phyloP scores from a whole-genome alignment of 2,329 filamentous ascomycete genomes.

The Penicillium vulpinum region DNA sequence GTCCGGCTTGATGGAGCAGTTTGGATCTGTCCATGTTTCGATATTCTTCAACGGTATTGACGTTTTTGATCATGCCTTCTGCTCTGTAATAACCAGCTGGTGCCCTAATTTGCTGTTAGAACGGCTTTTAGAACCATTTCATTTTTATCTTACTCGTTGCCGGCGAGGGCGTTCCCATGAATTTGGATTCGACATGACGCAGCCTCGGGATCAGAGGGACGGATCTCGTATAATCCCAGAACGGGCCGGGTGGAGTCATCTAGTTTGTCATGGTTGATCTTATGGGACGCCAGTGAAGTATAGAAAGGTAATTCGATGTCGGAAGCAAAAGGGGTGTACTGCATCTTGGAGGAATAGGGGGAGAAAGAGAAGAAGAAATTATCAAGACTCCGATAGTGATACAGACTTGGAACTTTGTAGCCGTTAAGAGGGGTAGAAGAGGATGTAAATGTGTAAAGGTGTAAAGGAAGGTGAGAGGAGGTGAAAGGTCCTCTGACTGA shows the following conservation, averaged over 20 bases:
- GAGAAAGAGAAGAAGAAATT: background rate
- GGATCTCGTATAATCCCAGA: conserved; percentile 85
- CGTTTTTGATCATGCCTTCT: conserved; percentile 92
- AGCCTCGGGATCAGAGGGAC: conserved; percentile 67
- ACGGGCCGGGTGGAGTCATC: conserved; percentile 88
- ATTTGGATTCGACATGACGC: conserved; percentile 88
- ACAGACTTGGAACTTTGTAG: background rate
- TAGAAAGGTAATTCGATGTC: conserved; percentile 97
- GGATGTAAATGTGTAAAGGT: background rate
- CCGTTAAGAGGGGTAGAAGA: background rate
- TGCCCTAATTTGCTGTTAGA: conserved; percentile 50
- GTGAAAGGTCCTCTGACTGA: background rate
- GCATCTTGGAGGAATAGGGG: conserved; percentile 45
- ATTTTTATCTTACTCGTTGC: conserved; percentile 68
- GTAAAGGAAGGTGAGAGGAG: background rate
- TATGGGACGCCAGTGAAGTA: conserved; percentile 82
- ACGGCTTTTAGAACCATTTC: background rate
- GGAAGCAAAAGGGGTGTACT: conserved; percentile 87
- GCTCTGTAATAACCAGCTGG: conserved; percentile 74
- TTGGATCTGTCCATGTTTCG: conserved; percentile 76
- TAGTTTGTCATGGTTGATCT: conserved; percentile 96
- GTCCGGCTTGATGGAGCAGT: conserved; percentile 75
- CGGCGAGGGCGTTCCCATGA: conserved; percentile 79
- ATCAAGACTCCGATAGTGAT: background rate
- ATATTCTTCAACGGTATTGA: conserved; percentile 94